These are phyloP conservation scores for Aspergillus floridensis DNA, from an alignment of 2,329 filamentous ascomycete genomes.

Conservation along the genomic window DNA sequence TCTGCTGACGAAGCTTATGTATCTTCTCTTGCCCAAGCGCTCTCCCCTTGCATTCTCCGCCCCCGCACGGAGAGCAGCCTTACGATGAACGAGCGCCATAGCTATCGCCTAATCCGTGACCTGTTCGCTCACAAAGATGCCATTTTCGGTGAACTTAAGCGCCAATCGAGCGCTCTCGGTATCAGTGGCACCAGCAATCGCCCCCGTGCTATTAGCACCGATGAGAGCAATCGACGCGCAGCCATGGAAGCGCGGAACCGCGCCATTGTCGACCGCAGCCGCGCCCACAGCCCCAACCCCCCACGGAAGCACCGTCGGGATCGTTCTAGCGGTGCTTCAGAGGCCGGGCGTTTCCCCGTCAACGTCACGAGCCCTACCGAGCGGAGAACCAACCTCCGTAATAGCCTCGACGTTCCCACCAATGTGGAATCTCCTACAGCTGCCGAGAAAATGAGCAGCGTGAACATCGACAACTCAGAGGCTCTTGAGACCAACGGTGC, in stretches of 20 bases:
- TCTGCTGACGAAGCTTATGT: conserved; percentile 90
- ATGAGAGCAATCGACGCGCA: conserved; percentile 91
- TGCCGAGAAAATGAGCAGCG: conserved; percentile 30
- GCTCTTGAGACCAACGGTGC: conserved; percentile 43
- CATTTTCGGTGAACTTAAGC: conserved; percentile 95
- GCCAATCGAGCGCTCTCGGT: conserved; percentile 48
- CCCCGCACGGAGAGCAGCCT: conserved; percentile 84
- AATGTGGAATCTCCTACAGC: conserved; percentile 49
- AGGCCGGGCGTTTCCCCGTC: conserved; percentile 85
- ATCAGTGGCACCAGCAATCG: conserved; percentile 58
- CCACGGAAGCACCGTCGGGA: conserved; percentile 68
- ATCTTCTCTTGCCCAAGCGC: conserved; percentile 65
- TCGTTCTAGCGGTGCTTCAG: conserved; percentile 65
- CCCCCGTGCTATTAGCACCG: conserved; percentile 84
- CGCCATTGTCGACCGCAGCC: conserved; percentile 68
- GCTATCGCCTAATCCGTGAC: conserved; percentile 84
- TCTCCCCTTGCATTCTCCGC: conserved; percentile 84
- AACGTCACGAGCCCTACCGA: conserved; percentile 61
- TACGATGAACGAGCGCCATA: conserved; percentile 93
- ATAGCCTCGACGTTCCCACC: conserved; percentile 79
- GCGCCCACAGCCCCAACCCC: conserved; percentile 66
- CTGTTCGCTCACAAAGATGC: conserved; percentile 90
- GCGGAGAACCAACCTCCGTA: conserved; percentile 52
- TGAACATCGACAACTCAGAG: conserved; percentile 28
- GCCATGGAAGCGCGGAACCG: conserved; percentile 92